Evolutionary conservation across 352 stramenopile species (phyloP).

Genomic region (Phytophthora pinifolia): DNA sequence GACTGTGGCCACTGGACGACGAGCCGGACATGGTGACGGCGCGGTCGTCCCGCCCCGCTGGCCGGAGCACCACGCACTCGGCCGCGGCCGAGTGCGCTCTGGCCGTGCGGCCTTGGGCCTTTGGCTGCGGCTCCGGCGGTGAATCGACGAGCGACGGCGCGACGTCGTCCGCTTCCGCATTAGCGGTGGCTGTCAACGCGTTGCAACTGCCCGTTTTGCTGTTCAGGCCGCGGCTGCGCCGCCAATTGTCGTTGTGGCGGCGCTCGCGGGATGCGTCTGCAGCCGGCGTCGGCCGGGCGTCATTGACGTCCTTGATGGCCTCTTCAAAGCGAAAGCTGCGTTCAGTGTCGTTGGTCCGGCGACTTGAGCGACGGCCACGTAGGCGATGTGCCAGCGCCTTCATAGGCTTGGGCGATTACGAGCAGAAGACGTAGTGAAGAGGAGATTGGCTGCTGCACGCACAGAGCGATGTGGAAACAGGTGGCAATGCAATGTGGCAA

Average conservation of each 20-base stretch:
- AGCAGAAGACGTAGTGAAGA: constrained; percentile 10
- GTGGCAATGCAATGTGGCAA: constrained; percentile 23
- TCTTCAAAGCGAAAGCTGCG: constrained; percentile 21
- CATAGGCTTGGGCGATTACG: constrained; percentile 14
- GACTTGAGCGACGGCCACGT: constrained; percentile 18
- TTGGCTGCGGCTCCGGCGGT: neutral
- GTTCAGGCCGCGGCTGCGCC: constrained; percentile 23
- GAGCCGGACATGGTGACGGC: constrained; percentile 9
- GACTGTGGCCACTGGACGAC: constrained; percentile 17
- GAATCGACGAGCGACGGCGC: constrained; percentile 12
- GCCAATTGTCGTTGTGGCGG: constrained; percentile 17
- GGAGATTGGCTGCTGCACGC: neutral
- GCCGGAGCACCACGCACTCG: no score
- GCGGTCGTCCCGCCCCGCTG: constrained; percentile 3
- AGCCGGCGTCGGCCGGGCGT: constrained; percentile 1
- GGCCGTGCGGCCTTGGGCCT: constrained; percentile 6
- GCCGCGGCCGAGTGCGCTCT: constrained; percentile 6
- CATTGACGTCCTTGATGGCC: neutral
- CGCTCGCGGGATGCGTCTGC: neutral
- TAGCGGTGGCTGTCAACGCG: constrained; percentile 1
- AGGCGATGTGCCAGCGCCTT: constrained; percentile 40
- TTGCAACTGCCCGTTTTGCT: constrained; percentile 26
- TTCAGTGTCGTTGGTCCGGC: constrained; percentile 16
- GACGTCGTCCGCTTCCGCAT: constrained; percentile 1
- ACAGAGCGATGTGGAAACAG: constrained; percentile 1